These are phyloP conservation scores for Lentinula sp. DNA, from an alignment of 768 basidiomycete genomes.

Conservation along the genomic window DNA sequence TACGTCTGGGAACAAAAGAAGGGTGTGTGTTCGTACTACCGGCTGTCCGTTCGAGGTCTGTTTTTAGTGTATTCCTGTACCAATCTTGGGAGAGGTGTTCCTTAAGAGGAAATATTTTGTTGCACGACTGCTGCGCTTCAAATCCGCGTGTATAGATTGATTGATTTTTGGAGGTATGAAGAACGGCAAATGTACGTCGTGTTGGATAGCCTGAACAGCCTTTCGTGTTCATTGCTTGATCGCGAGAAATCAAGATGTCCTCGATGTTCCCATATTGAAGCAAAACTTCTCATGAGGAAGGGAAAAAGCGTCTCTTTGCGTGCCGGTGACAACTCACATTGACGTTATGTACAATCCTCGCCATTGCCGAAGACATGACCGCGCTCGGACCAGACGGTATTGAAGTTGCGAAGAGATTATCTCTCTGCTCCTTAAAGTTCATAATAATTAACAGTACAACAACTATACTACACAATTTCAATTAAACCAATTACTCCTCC, in stretches of 20 bases:
- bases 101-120: not conserved
- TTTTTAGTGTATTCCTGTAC: not conserved
- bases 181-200: not conserved
- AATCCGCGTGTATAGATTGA: not conserved
- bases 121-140: not conserved
- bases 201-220: not conserved
- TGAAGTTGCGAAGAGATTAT: too few relatives aligned
- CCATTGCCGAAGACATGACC: too few relatives aligned
- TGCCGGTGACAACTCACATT: not conserved
- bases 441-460: too few relatives aligned
- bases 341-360: too few relatives aligned
- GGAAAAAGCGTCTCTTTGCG: not conserved
- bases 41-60: not conserved
- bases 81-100: not conserved
- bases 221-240: not conserved
- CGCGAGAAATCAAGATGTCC: not conserved
- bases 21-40: not conserved
- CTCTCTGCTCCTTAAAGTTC: too few relatives aligned
- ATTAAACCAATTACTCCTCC: too few relatives aligned
- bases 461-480: too few relatives aligned
- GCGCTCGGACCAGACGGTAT: too few relatives aligned
- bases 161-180: not conserved
- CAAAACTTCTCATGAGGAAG: not conserved
- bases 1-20: not conserved
- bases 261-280: not conserved